Base-by-base conservation (phyloP, 495 filamentous ascomycete genomes). In the Hypoxylon perforatum region DNA sequence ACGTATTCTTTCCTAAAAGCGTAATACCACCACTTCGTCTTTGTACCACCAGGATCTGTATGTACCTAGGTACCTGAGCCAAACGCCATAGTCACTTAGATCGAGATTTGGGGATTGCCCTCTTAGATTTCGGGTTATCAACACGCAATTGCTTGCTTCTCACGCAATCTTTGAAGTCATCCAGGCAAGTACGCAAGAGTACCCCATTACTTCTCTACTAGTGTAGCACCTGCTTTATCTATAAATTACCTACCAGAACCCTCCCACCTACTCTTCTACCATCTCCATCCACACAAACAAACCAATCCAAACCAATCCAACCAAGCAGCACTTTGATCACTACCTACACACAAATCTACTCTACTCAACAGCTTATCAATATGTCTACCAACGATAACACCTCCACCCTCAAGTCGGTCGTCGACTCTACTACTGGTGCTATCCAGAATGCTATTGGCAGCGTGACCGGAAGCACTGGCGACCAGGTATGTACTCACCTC, bases 341-440 rank as follows among this genome's bases (percentile, higher is more conserved):
- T 9, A 44, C 17, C 41, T 44, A 51, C 19, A 53, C 19, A 28
- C n/a, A 50, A 4, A 38, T 38, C 18, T 25, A 38, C 17, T 25
- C 17, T 50, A 18, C 7, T 6, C 48, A 36, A 14, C 12, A 52
- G 30, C 7, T 1, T 52, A 17, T 50, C 69, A 79, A 58, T 46
- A 92, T 92, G 90, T 87, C 90, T 70, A 46, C 46, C 76, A 82
- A 85, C 80, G 82, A 85, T 68, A 85, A 88, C 75, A 85, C 90
- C 46, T 96, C 92, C 55, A 94, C 92, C 63, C 81, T 92, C 73
- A 85, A 93, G 83, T 91, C 91, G 51, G 90, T 90, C 82, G 75
- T 93, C 61, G 92, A 96, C 84, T 84, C 82, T n/a, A 91, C 90
- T 70, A 83, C 85, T 44, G 92, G 91, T 57, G 75, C 86, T 39